A percentile compares a stretch with the other conserved stretches of the same genome.
Conservation (phyloP, 371 early-diverging fungal species). For the Mucor indicus region DNA sequence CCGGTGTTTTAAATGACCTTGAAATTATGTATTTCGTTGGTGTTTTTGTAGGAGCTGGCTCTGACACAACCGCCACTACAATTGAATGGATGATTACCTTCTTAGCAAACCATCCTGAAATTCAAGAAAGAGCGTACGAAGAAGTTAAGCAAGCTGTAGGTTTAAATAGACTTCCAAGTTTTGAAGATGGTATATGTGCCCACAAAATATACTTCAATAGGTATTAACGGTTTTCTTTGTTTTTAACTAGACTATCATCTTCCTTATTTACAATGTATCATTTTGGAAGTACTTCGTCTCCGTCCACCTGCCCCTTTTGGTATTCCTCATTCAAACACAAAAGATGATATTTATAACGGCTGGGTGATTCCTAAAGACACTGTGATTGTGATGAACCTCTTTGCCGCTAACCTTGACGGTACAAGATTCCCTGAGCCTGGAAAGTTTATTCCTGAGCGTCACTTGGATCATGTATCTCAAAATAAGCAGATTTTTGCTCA, state of each 20-base stretch:
- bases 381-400: slow-evolving; percentile 41
- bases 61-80: slow-evolving; percentile 44
- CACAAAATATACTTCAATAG: no score
- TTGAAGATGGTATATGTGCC: slow-evolving; percentile 33
- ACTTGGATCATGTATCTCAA: slow-evolving; percentile 24
- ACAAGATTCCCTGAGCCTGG: slow-evolving; percentile 25
- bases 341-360: slow-evolving; percentile 37
- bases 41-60: slow-evolving; percentile 48
- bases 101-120: slow-evolving; percentile 38
- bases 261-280: slow-evolving; percentile 44
- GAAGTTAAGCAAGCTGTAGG: slow-evolving; percentile 37
- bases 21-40: slow-evolving; percentile 32
- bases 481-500: slow-evolving; percentile 14
- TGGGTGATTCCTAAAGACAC: slow-evolving; percentile 51
- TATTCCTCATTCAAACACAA: slow-evolving; percentile 42
- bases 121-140: slow-evolving; percentile 38
- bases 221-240: neutral
- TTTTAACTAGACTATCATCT: slow-evolving; percentile 22
- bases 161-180: slow-evolving; percentile 27
- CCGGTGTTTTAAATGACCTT: slow-evolving; percentile 27
- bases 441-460: slow-evolving; percentile 41
- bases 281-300: slow-evolving; percentile 41
- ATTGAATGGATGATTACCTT: slow-evolving; percentile 42
- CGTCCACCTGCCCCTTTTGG: slow-evolving; percentile 43
- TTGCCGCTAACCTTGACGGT: slow-evolving; percentile 37